Conservation (phyloP, 1,284 basidiomycete species). For the Naganishia liquefaciens region DNA sequence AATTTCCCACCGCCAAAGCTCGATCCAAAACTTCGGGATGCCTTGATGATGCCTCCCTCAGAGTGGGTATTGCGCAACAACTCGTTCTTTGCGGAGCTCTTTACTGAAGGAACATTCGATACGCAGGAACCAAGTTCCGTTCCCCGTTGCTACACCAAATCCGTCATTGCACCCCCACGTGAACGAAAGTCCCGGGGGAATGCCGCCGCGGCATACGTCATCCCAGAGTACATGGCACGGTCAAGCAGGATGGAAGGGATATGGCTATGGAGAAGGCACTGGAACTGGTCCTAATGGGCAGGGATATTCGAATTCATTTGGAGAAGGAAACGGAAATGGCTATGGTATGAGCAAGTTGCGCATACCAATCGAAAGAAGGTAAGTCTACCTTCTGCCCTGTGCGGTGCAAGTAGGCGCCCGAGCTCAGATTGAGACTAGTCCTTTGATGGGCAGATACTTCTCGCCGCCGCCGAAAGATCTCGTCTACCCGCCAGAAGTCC, state of each 20-base stretch:
- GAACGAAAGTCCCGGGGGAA: constrained; percentile 24
- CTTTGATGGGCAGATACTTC: constrained; percentile 68
- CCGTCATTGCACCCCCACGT: constrained; percentile 44
- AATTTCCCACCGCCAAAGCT: constrained; percentile 75
- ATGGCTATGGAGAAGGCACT: constrained; percentile 28
- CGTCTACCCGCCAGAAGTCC: constrained; percentile 87
- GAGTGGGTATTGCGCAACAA: constrained; percentile 37
- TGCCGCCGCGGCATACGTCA: constrained; percentile 3
- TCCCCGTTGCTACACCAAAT: constrained; percentile 51
- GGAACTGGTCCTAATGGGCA: constrained; percentile 21
- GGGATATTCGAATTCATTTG: constrained; percentile 34
- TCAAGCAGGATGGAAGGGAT: constrained; percentile 17
- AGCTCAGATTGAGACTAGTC: constrained; percentile 15
- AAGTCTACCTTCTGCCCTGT: constrained; percentile 21
- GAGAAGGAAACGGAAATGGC: constrained; percentile 36
- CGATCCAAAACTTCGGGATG: constrained; percentile 66
- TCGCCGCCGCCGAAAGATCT: constrained; percentile 66
- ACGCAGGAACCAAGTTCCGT: constrained; percentile 34
- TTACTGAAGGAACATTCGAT: not conserved
- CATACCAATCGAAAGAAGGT: constrained; percentile 54
- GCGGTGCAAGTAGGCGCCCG: not conserved
- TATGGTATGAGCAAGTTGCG: constrained; percentile 40
- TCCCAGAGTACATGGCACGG: constrained; percentile 20
- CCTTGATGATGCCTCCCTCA: constrained; percentile 62
- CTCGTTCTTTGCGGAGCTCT: not conserved